phyloP scores from a whole-genome alignment of 345 rosid species.

The Salix purpurea region DNA sequence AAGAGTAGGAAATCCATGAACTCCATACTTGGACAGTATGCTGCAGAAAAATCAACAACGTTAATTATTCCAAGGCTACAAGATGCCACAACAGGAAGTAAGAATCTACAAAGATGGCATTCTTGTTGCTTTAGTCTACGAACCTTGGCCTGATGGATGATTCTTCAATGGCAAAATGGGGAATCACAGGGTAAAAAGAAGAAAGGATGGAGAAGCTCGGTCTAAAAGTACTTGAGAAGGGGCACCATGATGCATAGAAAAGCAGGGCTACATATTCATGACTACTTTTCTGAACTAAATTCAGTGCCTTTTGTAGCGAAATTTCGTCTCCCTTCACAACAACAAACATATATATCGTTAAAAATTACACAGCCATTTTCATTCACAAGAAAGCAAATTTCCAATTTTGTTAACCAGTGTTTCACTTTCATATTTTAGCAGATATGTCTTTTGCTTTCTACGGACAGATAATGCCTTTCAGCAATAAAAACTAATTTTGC shows the following conservation, averaged over 20 bases:
- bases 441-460: neutral
- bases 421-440: neutral
- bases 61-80: slow-evolving; percentile 8
- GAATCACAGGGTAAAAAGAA: slow-evolving; percentile 56
- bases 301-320: slow-evolving; percentile 63
- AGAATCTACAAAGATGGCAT: neutral
- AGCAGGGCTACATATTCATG: slow-evolving; percentile 71
- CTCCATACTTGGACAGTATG: slow-evolving; percentile 86
- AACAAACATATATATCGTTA: slow-evolving; percentile 9
- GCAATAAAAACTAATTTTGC: neutral
- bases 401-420: neutral
- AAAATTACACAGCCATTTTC: neutral
- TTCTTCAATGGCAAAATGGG: slow-evolving; percentile 81
- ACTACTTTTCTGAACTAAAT: slow-evolving; percentile 53
- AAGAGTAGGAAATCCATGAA: slow-evolving; percentile 89
- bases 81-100: neutral
- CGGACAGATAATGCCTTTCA: neutral
- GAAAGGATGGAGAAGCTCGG: slow-evolving; percentile 67
- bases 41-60: slow-evolving; percentile 45
- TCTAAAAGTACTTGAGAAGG: slow-evolving; percentile 71
- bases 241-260: slow-evolving; percentile 96
- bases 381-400: neutral
- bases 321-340: slow-evolving; percentile 74
- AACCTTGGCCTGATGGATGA: slow-evolving; percentile 84
- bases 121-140: slow-evolving; percentile 6